Percentiles rank a stretch among this genome's conserved stretches.
Evolutionary conservation across 306 rosid species (phyloP).

Genomic region (Calophaca sinica): DNA sequence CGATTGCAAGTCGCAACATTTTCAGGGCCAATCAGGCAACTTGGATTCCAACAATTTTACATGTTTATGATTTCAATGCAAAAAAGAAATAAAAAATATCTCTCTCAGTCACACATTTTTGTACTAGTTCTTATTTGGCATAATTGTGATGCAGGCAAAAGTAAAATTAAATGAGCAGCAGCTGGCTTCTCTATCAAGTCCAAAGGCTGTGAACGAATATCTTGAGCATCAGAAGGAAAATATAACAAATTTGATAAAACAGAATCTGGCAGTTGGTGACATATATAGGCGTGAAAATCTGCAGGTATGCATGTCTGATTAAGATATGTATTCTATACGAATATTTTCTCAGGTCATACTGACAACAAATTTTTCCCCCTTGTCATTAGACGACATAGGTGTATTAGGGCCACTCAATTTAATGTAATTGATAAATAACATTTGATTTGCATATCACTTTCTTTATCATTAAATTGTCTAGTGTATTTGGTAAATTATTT

Average conservation of each 20-base stretch:
- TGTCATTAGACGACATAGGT: constrained; percentile 3
- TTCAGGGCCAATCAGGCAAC: constrained; percentile 23
- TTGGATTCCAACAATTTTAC: constrained; percentile 4
- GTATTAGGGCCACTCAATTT: constrained; percentile 28
- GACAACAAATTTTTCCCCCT: constrained; percentile 11
- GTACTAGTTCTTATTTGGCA: constrained; percentile 24
- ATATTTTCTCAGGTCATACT: constrained; percentile 21
- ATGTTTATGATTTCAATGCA: background rate
- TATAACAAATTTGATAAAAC: constrained; percentile 77
- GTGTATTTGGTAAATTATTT: constrained; percentile 8
- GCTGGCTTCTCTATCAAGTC: constrained; percentile 82
- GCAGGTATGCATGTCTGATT: constrained; percentile 62
- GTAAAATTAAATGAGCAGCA: constrained; percentile 77
- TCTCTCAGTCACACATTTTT: background rate
- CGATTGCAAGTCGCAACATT: constrained; percentile 27
- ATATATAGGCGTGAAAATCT: constrained; percentile 85
- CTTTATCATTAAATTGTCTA: constrained; percentile 17
- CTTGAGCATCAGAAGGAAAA: constrained; percentile 83
- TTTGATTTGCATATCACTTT: constrained; percentile 37
- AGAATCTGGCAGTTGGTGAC: constrained; percentile 97
- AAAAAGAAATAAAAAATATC: background rate
- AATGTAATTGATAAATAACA: constrained; percentile 26
- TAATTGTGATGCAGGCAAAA: constrained; percentile 66
- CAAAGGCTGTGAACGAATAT: constrained; percentile 87
- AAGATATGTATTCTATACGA: constrained; percentile 16